These are phyloP conservation scores for Alternaria arbusti DNA, from an alignment of 2,329 filamentous ascomycete genomes.

Conservation along the genomic window DNA sequence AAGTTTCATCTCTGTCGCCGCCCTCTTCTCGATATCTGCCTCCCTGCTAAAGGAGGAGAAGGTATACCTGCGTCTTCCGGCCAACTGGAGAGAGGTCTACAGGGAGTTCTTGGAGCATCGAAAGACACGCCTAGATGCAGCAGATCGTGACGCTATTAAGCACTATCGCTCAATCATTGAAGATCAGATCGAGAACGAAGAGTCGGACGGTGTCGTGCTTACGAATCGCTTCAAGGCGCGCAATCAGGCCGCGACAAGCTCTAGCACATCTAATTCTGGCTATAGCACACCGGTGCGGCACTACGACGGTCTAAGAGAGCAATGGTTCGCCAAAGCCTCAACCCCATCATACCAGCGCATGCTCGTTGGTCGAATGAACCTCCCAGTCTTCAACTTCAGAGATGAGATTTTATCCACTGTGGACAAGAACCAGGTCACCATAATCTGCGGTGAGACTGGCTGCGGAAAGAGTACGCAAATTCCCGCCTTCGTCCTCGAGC, in stretches of 20 bases:
- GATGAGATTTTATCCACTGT: conserved; percentile 79
- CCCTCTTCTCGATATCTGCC: conserved; percentile 81
- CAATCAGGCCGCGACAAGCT: conserved; percentile 35
- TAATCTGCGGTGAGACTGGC: conserved; percentile 95
- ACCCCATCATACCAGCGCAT: conserved; percentile 73
- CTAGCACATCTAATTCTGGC: conserved; percentile 37
- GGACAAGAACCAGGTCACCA: conserved; percentile 81
- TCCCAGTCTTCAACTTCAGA: conserved; percentile 90
- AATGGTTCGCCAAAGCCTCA: conserved; percentile 61
- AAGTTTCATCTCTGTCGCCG: conserved; percentile 80
- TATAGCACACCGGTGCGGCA: conserved; percentile 34
- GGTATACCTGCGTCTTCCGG: conserved; percentile 76
- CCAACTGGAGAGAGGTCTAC: conserved; percentile 86
- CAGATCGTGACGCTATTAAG: conserved; percentile 72
- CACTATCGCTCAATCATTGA: conserved; percentile 74
- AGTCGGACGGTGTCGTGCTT: conserved; percentile 67
- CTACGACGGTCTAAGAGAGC: conserved; percentile 53
- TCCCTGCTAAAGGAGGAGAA: conserved; percentile 86
- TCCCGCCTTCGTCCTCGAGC: conserved; percentile 90
- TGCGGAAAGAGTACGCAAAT: conserved; percentile 98
- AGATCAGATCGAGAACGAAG: conserved; percentile 64
- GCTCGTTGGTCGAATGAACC: conserved; percentile 75
- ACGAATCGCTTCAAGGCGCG: conserved; percentile 72
- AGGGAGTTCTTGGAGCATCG: conserved; percentile 74
- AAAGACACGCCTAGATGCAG: conserved; percentile 72